A percentile compares a stretch with the other conserved stretches of the same genome.
Conservation (phyloP, 2,329 filamentous ascomycete species). For the Keithomyces neogunnii region DNA sequence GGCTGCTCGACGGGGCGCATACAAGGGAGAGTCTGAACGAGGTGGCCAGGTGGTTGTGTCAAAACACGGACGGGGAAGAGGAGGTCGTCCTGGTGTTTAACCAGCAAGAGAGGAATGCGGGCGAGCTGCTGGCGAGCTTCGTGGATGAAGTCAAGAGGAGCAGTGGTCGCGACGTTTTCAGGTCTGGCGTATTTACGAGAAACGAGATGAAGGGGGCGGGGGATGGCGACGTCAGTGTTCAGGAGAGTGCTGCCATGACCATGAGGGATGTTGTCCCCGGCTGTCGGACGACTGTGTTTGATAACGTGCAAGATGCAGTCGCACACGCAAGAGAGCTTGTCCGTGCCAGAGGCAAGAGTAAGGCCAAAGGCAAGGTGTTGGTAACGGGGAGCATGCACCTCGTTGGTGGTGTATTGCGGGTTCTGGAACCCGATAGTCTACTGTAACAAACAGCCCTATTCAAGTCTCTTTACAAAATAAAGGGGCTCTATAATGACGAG, state of each 20-base stretch:
- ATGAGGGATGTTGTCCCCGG: conserved; percentile 50
- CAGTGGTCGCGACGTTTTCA: conserved; percentile 44
- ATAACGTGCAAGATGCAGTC: conserved; percentile 67
- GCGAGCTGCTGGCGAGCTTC: conserved; percentile 54
- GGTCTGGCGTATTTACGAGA: conserved; percentile 70
- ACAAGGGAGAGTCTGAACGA: conserved; percentile 75
- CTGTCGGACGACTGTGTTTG: conserved; percentile 39
- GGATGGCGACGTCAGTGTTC: conserved; percentile 44
- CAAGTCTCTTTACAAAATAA: too few relatives aligned
- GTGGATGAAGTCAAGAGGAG: conserved; percentile 42
- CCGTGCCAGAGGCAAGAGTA: conserved; percentile 10
- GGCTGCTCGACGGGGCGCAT: conserved; percentile 84
- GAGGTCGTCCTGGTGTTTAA: conserved; percentile 71
- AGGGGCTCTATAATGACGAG: too few relatives aligned
- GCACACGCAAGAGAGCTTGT: conserved; percentile 39
- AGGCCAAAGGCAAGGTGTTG: conserved; percentile 41
- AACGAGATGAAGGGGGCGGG: conserved; percentile 41
- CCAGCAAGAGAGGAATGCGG: conserved; percentile 77
- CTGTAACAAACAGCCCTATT: conserved; percentile 15
- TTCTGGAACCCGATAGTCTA: conserved; percentile 45
- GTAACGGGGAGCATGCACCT: conserved; percentile 81
- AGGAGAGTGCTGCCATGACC: conserved; percentile 53
- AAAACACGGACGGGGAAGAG: conserved; percentile 25
- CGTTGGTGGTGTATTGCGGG: conserved; percentile 69
- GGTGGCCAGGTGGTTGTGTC: conserved; percentile 69